Percentiles rank a stretch among this genome's conserved stretches.
Evolutionary conservation across 306 rosid genomes (phyloP).

Genomic region (Corylus avellana): DNA sequence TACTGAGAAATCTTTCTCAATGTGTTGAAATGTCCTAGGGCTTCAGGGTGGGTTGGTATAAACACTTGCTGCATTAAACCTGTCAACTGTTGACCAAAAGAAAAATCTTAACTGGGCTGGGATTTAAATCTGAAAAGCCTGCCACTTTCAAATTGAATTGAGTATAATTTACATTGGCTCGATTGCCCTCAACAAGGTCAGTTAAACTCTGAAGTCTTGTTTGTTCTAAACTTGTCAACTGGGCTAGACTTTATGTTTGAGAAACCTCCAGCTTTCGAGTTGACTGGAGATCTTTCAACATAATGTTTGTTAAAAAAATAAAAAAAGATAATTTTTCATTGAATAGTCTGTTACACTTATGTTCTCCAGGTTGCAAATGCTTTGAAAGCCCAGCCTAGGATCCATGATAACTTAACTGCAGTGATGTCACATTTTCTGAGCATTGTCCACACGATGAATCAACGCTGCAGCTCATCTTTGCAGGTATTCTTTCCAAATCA

Average conservation of each 20-base stretch:
- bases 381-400: conserved; percentile 65
- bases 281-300: conserved; percentile 3
- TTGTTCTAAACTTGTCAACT: background rate
- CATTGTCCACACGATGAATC: conserved; percentile 78
- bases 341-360: background rate
- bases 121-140: background rate
- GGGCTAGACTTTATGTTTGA: background rate
- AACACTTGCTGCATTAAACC: background rate
- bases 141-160: background rate
- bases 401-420: conserved; percentile 54
- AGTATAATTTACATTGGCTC: background rate
- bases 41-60: background rate
- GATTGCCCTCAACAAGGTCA: background rate
- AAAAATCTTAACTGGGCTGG: background rate
- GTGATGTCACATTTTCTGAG: conserved; percentile 73
- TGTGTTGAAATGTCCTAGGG: conserved; percentile 1
- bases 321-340: background rate
- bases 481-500: conserved; percentile 61
- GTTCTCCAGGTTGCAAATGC: conserved; percentile 78
- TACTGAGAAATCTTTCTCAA: background rate
- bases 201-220: background rate
- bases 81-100: background rate
- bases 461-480: conserved; percentile 76
- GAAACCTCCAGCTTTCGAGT: background rate
- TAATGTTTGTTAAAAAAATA: background rate